phyloP scores from a whole-genome alignment of 139 green algal species.

The Raphidocelis subcapitata region DNA sequence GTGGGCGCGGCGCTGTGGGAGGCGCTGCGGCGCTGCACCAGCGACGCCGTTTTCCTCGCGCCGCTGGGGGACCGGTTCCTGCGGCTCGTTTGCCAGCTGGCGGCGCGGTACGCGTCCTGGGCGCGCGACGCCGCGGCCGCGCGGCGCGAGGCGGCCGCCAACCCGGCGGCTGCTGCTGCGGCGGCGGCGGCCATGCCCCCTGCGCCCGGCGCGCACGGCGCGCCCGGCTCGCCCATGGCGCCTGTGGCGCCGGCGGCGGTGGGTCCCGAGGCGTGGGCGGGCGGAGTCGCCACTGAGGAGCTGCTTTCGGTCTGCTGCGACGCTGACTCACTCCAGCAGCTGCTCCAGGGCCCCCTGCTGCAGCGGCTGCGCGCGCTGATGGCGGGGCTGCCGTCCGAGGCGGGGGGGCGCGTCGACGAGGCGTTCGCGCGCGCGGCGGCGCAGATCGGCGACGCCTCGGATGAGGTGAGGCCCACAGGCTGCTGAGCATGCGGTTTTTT shows the following conservation, averaged over 20 bases:
- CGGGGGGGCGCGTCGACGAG: neutral
- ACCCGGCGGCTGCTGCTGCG: neutral
- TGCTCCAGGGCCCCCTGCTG: neutral
- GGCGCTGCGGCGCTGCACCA: slow-evolving; percentile 40
- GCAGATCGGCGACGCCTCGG: neutral
- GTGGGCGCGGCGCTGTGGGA: slow-evolving; percentile 34
- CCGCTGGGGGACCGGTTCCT: slow-evolving; percentile 82
- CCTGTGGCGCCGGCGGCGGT: neutral
- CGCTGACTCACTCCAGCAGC: neutral
- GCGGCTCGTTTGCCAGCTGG: slow-evolving; percentile 76
- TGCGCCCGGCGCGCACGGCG: neutral
- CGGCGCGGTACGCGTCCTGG: slow-evolving; percentile 74
- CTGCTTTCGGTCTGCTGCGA: slow-evolving; percentile 9
- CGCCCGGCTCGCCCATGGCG: neutral
- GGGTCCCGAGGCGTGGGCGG: slow-evolving; percentile 6
- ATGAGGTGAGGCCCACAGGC: too few relatives aligned
- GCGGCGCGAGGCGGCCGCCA: slow-evolving; percentile 16
- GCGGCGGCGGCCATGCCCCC: neutral
- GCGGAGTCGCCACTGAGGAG: slow-evolving; percentile 5
- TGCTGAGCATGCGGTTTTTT: too few relatives aligned
- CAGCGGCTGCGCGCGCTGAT: neutral
- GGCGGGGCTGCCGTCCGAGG: slow-evolving; percentile 4
- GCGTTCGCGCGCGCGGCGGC: slow-evolving; percentile 1
- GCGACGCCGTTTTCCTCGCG: slow-evolving; percentile 65
- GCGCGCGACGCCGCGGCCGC: slow-evolving; percentile 26